These are phyloP conservation scores for Colletotrichum gigasporum DNA, from an alignment of 2,329 filamentous ascomycete species.

Conservation along the genomic window DNA sequence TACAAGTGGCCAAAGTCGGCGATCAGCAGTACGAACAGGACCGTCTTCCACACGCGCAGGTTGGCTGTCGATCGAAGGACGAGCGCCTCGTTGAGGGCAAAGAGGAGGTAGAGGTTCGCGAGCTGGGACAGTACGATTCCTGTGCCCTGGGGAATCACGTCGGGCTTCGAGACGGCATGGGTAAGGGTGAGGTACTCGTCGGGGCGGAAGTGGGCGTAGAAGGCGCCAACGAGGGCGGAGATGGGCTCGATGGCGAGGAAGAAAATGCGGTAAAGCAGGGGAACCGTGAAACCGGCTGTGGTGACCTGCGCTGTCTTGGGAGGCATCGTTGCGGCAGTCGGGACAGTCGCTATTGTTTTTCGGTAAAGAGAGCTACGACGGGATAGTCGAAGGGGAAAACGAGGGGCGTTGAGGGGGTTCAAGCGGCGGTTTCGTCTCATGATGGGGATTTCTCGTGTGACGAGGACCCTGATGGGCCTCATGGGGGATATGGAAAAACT, in stretches of 20 bases:
- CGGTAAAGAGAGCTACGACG: neutral
- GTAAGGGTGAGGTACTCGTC: slow-evolving; percentile 71
- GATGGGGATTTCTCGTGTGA: slow-evolving; percentile 21
- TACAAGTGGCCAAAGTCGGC: slow-evolving; percentile 83
- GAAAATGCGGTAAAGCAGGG: slow-evolving; percentile 73
- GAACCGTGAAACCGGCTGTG: slow-evolving; percentile 56
- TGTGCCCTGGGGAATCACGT: slow-evolving; percentile 65
- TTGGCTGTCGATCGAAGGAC: slow-evolving; percentile 77
- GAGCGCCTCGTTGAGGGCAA: slow-evolving; percentile 80
- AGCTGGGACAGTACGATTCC: slow-evolving; percentile 78
- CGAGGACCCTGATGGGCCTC: slow-evolving; percentile 26
- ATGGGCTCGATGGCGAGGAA: slow-evolving; percentile 78
- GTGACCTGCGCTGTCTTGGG: slow-evolving; percentile 29
- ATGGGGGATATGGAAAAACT: slow-evolving; percentile 20
- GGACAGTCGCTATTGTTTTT: neutral
- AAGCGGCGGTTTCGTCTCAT: slow-evolving; percentile 24
- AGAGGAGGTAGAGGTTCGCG: slow-evolving; percentile 80
- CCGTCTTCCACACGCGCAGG: slow-evolving; percentile 73
- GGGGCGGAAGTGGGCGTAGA: slow-evolving; percentile 60
- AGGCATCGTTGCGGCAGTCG: slow-evolving; percentile 22
- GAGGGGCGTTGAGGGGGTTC: neutral
- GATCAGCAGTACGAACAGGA: slow-evolving; percentile 74
- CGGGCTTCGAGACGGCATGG: slow-evolving; percentile 60
- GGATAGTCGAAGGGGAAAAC: neutral
- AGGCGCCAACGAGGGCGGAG: slow-evolving; percentile 62